These are phyloP conservation scores for Globisporangium paroecandrum DNA, from an alignment of 352 stramenopile genomes.

Conservation along the genomic window DNA sequence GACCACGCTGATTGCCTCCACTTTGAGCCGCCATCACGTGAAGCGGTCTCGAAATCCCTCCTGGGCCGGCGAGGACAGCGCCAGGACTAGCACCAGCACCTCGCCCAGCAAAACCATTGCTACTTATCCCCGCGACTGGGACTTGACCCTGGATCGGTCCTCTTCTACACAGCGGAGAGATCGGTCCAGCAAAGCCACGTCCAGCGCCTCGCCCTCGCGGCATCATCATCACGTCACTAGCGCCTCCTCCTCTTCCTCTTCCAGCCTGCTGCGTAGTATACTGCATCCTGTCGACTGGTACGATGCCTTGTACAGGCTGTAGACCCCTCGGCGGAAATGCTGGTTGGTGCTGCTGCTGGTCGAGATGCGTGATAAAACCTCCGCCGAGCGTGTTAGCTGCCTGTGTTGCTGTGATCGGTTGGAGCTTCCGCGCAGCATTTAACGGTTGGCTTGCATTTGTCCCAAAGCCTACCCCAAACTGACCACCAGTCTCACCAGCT, in stretches of 20 bases:
- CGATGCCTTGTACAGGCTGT: neutral
- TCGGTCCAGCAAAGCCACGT: neutral
- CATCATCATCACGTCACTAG: neutral
- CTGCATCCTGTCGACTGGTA: neutral
- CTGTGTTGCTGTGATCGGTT: conserved; percentile 3
- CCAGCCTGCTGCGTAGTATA: neutral
- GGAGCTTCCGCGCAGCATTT: conserved; percentile 11
- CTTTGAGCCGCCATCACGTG: neutral
- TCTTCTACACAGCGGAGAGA: conserved; percentile 4
- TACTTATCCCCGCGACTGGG: neutral
- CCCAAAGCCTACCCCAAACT: neutral
- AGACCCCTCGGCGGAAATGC: neutral
- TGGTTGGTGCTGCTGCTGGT: neutral
- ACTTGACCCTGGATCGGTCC: neutral
- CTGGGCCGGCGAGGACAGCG: neutral
- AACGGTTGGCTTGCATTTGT: neutral
- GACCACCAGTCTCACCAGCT: neutral
- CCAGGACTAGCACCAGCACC: neutral
- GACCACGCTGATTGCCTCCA: neutral
- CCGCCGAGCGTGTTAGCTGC: neutral
- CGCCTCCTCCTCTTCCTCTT: neutral
- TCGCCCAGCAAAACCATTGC: neutral
- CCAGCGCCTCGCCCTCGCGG: neutral
- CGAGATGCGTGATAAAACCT: neutral
- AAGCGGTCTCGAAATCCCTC: conserved; percentile 4